Conservation (phyloP, 2,329 filamentous ascomycete species). For the Drechslerella dactyloides region DNA sequence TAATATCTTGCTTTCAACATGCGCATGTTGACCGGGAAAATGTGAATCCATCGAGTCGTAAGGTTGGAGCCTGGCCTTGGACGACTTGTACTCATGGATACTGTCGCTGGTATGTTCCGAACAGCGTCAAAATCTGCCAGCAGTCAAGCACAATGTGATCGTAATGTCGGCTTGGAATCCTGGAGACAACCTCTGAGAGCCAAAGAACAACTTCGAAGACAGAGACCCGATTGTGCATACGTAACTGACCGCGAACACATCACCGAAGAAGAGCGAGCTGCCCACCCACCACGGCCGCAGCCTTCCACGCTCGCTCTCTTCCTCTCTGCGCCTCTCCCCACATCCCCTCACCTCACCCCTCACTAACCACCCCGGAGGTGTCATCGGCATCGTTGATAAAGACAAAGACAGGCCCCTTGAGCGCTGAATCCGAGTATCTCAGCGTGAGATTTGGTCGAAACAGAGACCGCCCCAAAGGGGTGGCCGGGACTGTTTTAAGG, state of each 20-base stretch:
- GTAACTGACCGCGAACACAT: neutral
- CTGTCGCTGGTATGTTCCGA: no score
- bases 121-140: no score
- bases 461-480: neutral
- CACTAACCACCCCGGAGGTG: no score
- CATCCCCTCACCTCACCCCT: neutral
- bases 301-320: constrained; percentile 5
- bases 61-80: no score
- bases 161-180: no score
- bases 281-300: constrained; percentile 9
- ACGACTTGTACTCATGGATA: no score
- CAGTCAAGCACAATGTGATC: no score
- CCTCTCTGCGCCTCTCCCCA: neutral
- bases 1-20: no score
- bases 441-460: neutral
- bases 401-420: neutral
- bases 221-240: neutral
- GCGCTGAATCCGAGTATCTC: neutral
- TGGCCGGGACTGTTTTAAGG: constrained; percentile 4
- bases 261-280: neutral
- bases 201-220: neutral
- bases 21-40: no score
- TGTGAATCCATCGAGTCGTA: no score
- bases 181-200: neutral
- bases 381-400: neutral